Base-by-base conservation (phyloP, 129 eudicot genomes). In the Lactuca saligna region DNA sequence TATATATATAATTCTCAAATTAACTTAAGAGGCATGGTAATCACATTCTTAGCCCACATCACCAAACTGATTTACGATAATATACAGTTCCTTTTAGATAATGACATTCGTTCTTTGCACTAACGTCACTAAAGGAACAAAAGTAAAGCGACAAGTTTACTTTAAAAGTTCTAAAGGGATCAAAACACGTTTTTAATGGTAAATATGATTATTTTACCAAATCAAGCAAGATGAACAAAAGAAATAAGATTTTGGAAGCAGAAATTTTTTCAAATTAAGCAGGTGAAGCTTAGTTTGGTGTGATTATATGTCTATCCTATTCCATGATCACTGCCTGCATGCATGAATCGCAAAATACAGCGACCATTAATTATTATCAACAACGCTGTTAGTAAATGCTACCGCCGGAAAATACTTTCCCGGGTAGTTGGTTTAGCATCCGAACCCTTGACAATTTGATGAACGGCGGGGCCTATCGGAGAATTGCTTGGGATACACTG, bases 401-500 rank as follows among this genome's bases (percentile, higher is more conserved):
- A 5, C 20, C 20, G 11, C 57, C 57, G 57, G 57, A 51, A 5
- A 51, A 7, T 6, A 51, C 6, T 57, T 4, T 13, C 61, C 11
- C 33, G 3, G 49, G 49, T 3, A 8, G 15, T 56, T 56, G 37
- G 37, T 56, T 57, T 57, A 57, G 61, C 61, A 57, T 57, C 61
- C 6, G n/a, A 51, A 51, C 16, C 25, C 57, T 51, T 51, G 57
- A 57, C 33, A 57, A 57, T 42, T 8, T 57, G 25, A 57, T 57
- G 33, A 14, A 16, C 11, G 6, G 35, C 35, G 49, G 49, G 51
- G 15, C 62, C 62, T 31, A 32, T 17, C 5, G 8, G 39, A 31
- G 61, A 31, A 57, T 29, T 57, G 39, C n/a, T 57, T 57, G 63
- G 63, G 63, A 57, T 6, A 34, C 7, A 57, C 63, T 57, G 63